These are phyloP conservation scores for Phytomonas sp. DNA, from an alignment of 208 protist species.

Conservation along the genomic window DNA sequence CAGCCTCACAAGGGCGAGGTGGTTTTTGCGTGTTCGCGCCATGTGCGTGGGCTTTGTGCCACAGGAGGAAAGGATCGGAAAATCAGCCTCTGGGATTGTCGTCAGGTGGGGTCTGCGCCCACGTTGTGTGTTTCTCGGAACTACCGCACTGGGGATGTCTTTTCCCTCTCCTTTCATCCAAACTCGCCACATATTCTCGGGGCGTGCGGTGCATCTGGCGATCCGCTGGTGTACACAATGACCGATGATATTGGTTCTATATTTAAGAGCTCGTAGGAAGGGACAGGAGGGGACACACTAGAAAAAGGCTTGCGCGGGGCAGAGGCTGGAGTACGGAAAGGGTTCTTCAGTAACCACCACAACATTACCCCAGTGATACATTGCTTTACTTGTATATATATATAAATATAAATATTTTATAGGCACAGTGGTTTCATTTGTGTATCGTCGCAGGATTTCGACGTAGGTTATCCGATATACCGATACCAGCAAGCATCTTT, in stretches of 20 bases:
- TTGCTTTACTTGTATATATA: background rate
- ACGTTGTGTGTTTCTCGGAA: conserved; percentile 47
- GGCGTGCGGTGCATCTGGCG: conserved; percentile 62
- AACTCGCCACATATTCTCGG: conserved; percentile 86
- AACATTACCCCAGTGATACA: conserved; percentile 1
- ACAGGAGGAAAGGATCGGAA: conserved; percentile 84
- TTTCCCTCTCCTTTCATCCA: conserved; percentile 75
- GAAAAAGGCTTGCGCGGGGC: background rate
- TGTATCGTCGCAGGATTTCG: background rate
- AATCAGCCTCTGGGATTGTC: conserved; percentile 84
- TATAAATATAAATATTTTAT: background rate
- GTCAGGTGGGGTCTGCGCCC: conserved; percentile 13
- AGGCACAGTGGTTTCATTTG: background rate
- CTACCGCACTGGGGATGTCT: conserved; percentile 77
- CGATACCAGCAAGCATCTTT: background rate
- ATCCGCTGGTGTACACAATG: conserved; percentile 89
- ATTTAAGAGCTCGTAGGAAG: conserved; percentile 16
- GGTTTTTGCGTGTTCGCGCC: conserved; percentile 67
- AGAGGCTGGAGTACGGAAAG: background rate
- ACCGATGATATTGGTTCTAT: conserved; percentile 58
- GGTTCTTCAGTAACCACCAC: background rate
- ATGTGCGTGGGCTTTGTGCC: conserved; percentile 70
- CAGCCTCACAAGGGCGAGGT: conserved; percentile 59
- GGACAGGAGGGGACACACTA: background rate
- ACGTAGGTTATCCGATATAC: background rate